Base-by-base conservation (phyloP, 345 rosid genomes). In the Eucalyptus erythrocorys region DNA sequence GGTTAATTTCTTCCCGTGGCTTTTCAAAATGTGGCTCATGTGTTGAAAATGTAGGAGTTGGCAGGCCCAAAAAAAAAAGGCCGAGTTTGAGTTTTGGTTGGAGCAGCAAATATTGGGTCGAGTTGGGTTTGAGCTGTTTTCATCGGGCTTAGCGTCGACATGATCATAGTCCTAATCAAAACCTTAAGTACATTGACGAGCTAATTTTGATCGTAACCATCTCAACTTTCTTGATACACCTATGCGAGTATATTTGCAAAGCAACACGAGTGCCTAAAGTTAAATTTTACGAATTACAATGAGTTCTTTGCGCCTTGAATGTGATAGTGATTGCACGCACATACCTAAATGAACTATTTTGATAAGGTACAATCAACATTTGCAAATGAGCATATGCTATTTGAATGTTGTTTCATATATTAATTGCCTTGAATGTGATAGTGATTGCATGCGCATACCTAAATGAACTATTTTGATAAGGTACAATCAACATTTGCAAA, bases 361-460 rank as follows among this genome's bases (percentile, higher is more conserved):
- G 40, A 64, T 64, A 6, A 64, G 19, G 32, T 64, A 4, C 6
- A 37, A 59, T 3, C 32, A 27, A 27, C 8, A 59, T 5, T 59
- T 13, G 15, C 14, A 0, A 59, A 59, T 27, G 68, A 59, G 15
- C 68, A 26, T 27, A 59, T 1, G 14, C 0, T 1, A 3, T 51
- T 51, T 51, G 55, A 51, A 51, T 51, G 24, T 51, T 4, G 55
- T 51, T 51, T 51, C 24, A 51, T 17, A 50, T 17, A 51, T 7
- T 1, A 0, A 51, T 51, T n/a, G 4, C 15, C n/a, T n/a, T 4
- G 76, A n/a, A n/a, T n/a, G 76, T 2, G 76, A 0, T 7, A 2
- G 0, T 14, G 10, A 7, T 64, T 64, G 40, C 40, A 64, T 4
- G 11, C 10, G 8, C 40, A 3, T 64, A 8, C 40, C 37, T 64